Evolutionary conservation across 495 filamentous ascomycete genomes (phyloP).

Genomic region (Aspergillus sclerotiicarbonarius): DNA sequence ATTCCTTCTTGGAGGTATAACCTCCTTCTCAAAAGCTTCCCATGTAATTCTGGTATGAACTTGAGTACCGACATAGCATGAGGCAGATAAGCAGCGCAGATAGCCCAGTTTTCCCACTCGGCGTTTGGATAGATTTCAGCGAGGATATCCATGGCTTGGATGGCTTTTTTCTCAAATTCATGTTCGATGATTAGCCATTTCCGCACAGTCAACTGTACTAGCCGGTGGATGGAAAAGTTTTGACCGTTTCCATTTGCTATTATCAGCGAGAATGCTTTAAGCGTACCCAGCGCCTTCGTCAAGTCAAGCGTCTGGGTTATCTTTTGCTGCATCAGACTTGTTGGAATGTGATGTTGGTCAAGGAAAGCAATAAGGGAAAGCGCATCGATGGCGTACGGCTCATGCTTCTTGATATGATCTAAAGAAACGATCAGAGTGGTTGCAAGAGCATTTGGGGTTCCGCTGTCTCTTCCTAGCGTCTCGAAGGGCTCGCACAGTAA

Average conservation of each 20-base stretch:
- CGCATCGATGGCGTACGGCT: conserved; percentile 38
- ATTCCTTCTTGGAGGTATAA: conserved; percentile 18
- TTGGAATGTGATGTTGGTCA: conserved; percentile 41
- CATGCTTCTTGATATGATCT: conserved; percentile 34
- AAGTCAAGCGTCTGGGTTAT: conserved; percentile 24
- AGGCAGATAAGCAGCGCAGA: conserved; percentile 34
- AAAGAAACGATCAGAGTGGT: conserved; percentile 40
- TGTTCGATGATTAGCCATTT: conserved; percentile 38
- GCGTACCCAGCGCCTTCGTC: conserved; percentile 32
- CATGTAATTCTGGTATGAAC: conserved; percentile 6
- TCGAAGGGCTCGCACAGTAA: conserved; percentile 22
- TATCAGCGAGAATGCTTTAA: conserved; percentile 44
- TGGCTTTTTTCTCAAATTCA: conserved; percentile 23
- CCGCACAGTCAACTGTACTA: conserved; percentile 43
- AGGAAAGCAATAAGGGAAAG: conserved; percentile 45
- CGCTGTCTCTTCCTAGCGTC: conserved; percentile 24
- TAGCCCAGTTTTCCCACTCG: conserved; percentile 29
- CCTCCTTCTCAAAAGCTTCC: background rate
- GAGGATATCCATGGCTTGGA: conserved; percentile 30
- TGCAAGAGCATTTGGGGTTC: conserved; percentile 28
- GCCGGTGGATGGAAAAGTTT: conserved; percentile 38
- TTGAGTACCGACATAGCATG: conserved; percentile 34
- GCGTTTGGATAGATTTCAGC: conserved; percentile 33
- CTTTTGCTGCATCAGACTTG: conserved; percentile 27
- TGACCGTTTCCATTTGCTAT: conserved; percentile 14